phyloP scores from a whole-genome alignment of 805 yeast genomes.

The Yamadazyma scolyti region DNA sequence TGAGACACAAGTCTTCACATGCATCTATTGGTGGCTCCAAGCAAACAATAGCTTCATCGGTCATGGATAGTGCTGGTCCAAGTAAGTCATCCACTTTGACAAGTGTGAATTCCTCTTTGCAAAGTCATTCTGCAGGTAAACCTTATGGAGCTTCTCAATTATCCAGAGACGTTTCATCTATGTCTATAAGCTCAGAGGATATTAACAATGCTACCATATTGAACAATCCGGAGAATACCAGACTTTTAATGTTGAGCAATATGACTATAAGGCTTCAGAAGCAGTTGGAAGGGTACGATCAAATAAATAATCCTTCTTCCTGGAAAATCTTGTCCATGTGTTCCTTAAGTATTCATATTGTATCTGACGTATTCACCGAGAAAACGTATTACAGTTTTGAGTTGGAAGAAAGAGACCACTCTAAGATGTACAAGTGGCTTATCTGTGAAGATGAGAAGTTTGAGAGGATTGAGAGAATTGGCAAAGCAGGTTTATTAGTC shows the following conservation, averaged over 20 bases:
- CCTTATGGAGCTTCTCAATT: constrained; percentile 4
- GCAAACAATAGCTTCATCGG: constrained; percentile 33
- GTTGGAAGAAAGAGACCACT: constrained; percentile 16
- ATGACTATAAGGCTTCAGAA: constrained; percentile 37
- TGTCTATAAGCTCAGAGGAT: constrained; percentile 18
- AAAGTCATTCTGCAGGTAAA: constrained; percentile 1
- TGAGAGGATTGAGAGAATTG: constrained; percentile 31
- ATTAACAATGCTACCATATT: constrained; percentile 16
- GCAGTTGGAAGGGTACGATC: constrained; percentile 25
- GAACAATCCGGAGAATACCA: constrained; percentile 22
- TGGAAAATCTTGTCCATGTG: constrained; percentile 43
- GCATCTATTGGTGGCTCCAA: constrained; percentile 11
- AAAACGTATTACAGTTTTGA: constrained; percentile 25
- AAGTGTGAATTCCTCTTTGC: constrained; percentile 14
- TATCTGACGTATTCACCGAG: constrained; percentile 22
- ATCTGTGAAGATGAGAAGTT: constrained; percentile 26
- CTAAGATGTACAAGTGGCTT: constrained; percentile 24
- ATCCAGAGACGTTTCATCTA: constrained; percentile 15
- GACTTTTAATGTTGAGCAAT: constrained; percentile 20
- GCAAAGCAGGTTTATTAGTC: constrained; percentile 41
- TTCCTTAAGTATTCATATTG: constrained; percentile 23
- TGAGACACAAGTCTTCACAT: constrained; percentile 10
- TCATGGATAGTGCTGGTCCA: constrained; percentile 27
- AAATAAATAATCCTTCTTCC: constrained; percentile 33
- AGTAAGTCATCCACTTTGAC: constrained; percentile 24